Base-by-base conservation (phyloP, 768 basidiomycete genomes). In the Lactifluus hygrophoroides region DNA sequence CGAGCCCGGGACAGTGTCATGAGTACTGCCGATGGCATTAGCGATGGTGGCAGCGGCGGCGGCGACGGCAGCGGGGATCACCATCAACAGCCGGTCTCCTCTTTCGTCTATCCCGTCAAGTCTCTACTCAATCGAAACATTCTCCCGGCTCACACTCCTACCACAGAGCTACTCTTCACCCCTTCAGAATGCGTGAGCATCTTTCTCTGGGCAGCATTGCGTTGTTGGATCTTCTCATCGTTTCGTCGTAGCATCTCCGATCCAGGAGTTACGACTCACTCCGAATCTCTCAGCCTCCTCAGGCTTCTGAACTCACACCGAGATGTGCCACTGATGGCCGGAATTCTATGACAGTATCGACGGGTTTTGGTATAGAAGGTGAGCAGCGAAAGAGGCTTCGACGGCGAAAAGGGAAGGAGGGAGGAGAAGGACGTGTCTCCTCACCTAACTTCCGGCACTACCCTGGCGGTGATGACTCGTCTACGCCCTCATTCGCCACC, bases 21-120 rank as follows among this genome's bases (percentile, higher is more conserved):
- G n/a, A n/a, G n/a, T n/a, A n/a, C n/a, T n/a, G n/a, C n/a, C n/a
- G n/a, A n/a, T n/a, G n/a, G n/a, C n/a, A n/a, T n/a, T n/a, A n/a
- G n/a, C n/a, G n/a, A n/a, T n/a, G n/a, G n/a, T n/a, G n/a, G n/a
- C n/a, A n/a, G n/a, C n/a, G n/a, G n/a, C n/a, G 37, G 37, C 37
- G 17, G 5, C 16, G 37, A 38, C 37, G 16, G 11, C 16, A n/a
- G 14, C 9, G 37, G 3, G 13, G 37, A 38, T 6, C 13, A 23
- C 48, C 53, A 35, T 35, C 57, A n/a, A n/a, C n/a, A n/a, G n/a
- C n/a, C n/a, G n/a, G n/a, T n/a, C n/a, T 11, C 27, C 25, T 14
- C 28, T 4, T 69, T 69, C 59, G 66, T 73, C 10, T 74, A 73
- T 59, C 73, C 72, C 4, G 69, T 73, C 37, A 70, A 69, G 43